A percentile compares a stretch with the other conserved stretches of the same genome.
phyloP scores from a whole-genome alignment of 352 stramenopile species.

The Aphanomyces invadans region DNA sequence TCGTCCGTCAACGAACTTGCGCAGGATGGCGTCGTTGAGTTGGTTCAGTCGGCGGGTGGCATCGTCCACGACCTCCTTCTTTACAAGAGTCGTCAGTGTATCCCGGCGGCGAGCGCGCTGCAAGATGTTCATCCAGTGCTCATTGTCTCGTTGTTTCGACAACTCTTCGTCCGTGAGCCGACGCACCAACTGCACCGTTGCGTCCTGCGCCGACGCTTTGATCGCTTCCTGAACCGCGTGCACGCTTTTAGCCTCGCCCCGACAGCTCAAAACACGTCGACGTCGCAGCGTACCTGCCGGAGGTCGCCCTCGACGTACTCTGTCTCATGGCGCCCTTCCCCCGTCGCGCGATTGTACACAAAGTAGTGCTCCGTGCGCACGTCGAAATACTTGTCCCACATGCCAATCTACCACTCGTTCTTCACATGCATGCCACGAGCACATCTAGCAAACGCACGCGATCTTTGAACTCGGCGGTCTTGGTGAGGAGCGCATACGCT shows the following conservation, averaged over 20 bases:
- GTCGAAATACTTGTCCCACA: slow-evolving; percentile 60
- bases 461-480: slow-evolving; percentile 12
- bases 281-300: neutral
- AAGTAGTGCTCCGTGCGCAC: slow-evolving; percentile 44
- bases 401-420: slow-evolving; percentile 28
- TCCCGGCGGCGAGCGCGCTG: slow-evolving; percentile 42
- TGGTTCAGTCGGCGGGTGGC: neutral
- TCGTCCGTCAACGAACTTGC: neutral
- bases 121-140: slow-evolving; percentile 56
- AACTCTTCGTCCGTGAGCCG: slow-evolving; percentile 38
- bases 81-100: slow-evolving; percentile 19
- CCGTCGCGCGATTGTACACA: slow-evolving; percentile 54
- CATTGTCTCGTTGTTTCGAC: slow-evolving; percentile 42
- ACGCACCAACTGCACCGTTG: neutral
- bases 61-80: slow-evolving; percentile 7
- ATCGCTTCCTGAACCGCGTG: neutral
- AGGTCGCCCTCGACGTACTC: slow-evolving; percentile 26
- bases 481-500: slow-evolving; percentile 37
- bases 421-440: neutral
- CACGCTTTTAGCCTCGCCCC: neutral
- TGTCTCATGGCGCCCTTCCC: slow-evolving; percentile 57
- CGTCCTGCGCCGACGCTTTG: neutral
- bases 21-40: neutral
- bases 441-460: neutral
- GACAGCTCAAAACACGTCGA: neutral